phyloP scores from a whole-genome alignment of 768 basidiomycete species.

The Hericium rajendrae region DNA sequence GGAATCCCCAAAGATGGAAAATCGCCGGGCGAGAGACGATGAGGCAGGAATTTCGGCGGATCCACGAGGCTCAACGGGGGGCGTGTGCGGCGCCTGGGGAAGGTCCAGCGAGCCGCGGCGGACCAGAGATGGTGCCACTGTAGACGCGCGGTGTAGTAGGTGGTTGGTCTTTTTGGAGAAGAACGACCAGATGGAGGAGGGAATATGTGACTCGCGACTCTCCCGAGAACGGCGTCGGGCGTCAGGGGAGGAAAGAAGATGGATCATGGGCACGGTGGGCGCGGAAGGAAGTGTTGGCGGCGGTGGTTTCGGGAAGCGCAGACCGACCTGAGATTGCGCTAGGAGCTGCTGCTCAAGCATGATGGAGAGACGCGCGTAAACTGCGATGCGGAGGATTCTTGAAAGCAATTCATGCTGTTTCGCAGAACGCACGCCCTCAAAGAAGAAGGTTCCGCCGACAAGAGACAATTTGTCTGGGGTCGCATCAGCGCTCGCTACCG shows the following conservation, averaged over 20 bases:
- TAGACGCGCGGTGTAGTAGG: slow-evolving; percentile 19
- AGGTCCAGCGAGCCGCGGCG: slow-evolving; percentile 36
- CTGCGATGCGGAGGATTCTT: slow-evolving; percentile 39
- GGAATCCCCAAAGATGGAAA: slow-evolving; percentile 12
- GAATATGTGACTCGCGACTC: slow-evolving; percentile 8
- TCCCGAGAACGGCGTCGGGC: slow-evolving; percentile 15
- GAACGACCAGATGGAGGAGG: slow-evolving; percentile 26
- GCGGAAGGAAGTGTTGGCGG: slow-evolving; percentile 9
- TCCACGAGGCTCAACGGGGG: slow-evolving; percentile 10
- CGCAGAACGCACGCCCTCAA: slow-evolving; percentile 36
- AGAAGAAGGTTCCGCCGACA: slow-evolving; percentile 54
- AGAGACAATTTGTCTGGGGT: slow-evolving; percentile 22
- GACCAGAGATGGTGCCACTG: slow-evolving; percentile 17
- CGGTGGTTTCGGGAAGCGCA: slow-evolving; percentile 32
- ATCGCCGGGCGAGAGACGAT: slow-evolving; percentile 8
- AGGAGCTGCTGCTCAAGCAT: slow-evolving; percentile 54
- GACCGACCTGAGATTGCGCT: slow-evolving; percentile 36
- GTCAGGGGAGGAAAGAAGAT: slow-evolving; percentile 12
- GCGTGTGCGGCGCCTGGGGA: slow-evolving; percentile 8
- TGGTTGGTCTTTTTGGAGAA: slow-evolving; percentile 28
- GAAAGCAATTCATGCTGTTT: slow-evolving; percentile 34
- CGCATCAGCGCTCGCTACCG: slow-evolving; percentile 5
- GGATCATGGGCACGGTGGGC: not conserved
- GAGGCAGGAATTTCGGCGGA: slow-evolving; percentile 21
- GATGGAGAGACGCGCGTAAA: slow-evolving; percentile 48